These are phyloP conservation scores for Cyberlindnera lachancei DNA, from an alignment of 805 yeast genomes.

Conservation along the genomic window DNA sequence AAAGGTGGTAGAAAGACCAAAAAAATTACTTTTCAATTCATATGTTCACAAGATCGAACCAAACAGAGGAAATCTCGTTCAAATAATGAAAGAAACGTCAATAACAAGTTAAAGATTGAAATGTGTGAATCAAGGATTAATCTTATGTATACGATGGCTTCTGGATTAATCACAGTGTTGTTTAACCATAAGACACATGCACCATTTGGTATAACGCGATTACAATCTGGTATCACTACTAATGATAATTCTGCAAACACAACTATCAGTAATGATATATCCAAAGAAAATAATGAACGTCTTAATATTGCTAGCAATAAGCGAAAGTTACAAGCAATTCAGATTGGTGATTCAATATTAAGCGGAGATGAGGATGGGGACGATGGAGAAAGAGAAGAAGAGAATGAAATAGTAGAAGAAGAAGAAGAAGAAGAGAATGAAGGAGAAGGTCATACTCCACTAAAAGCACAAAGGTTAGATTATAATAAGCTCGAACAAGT, in stretches of 20 bases:
- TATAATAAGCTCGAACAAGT: slow-evolving; percentile 5
- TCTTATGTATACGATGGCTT: slow-evolving; percentile 30
- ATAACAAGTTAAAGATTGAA: slow-evolving; percentile 34
- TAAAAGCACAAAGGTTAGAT: neutral
- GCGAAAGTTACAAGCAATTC: too few relatives aligned
- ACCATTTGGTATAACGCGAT: too few relatives aligned
- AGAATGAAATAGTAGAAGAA: neutral
- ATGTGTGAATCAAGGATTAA: slow-evolving; percentile 34
- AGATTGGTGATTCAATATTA: too few relatives aligned
- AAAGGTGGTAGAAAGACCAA: slow-evolving; percentile 34
- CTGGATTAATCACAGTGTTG: slow-evolving; percentile 29
- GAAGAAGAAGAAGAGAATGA: neutral
- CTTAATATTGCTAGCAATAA: too few relatives aligned
- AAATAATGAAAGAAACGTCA: slow-evolving; percentile 28
- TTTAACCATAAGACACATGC: slow-evolving; percentile 35
- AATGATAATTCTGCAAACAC: too few relatives aligned
- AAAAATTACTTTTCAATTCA: slow-evolving; percentile 36
- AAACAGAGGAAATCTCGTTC: slow-evolving; percentile 36
- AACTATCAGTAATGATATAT: too few relatives aligned
- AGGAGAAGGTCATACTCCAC: neutral
- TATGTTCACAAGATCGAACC: slow-evolving; percentile 37
- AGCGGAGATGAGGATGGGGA: neutral
- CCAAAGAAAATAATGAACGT: too few relatives aligned
- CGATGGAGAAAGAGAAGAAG: neutral
- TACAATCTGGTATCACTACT: too few relatives aligned